Base-by-base conservation (phyloP, 1,284 basidiomycete species). In the Peniophora sp. region DNA sequence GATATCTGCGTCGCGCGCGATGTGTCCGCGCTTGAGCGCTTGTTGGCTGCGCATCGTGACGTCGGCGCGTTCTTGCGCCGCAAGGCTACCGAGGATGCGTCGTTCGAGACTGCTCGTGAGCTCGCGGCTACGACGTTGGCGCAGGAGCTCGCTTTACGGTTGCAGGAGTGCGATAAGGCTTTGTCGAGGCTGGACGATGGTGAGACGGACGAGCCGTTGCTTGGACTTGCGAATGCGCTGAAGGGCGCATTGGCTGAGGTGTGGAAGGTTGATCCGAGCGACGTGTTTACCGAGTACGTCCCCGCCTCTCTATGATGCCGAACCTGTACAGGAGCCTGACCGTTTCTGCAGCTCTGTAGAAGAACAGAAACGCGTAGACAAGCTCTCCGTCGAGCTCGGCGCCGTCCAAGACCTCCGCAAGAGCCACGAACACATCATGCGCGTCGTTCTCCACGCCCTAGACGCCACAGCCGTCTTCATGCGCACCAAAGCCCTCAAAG, bases 401-500 rank as follows among this genome's bases (percentile, higher is more conserved):
- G 80, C 81, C 0, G 77, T 84, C 20, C 87, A 91, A 53, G 76
- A 75, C 41, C 69, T 96, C 46, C 80, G 80, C 52, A 83, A 78
- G 51, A 88, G 86, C 1, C 92, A 94, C 63, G 80, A 87, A 37
- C 82, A 86, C 0, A 88, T 96, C 47, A 67, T 97, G 3, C 83
- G 80, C 27, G 82, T 85, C 15, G 82, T 95, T 18, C 63, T 96
- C 20, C 68, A 74, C 50, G 82, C 89, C 2, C 75, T 95, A 54
- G 89, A 93, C 60, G 85, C 88, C 0, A 77, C 86, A 2, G 79
- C 84, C 2, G 92, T 96, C 22, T 90, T 87, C 58, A 85, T 94
- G 72, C 80, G 93, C 34, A 93, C 92, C 1, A 97, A 97, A 63
- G 94, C 93, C 0, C 70, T 97, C 39, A 79, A 88, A 47, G 92